Evolutionary conservation across 805 yeast genomes (phyloP).

Genomic region (Metschnikowia kofuensis): DNA sequence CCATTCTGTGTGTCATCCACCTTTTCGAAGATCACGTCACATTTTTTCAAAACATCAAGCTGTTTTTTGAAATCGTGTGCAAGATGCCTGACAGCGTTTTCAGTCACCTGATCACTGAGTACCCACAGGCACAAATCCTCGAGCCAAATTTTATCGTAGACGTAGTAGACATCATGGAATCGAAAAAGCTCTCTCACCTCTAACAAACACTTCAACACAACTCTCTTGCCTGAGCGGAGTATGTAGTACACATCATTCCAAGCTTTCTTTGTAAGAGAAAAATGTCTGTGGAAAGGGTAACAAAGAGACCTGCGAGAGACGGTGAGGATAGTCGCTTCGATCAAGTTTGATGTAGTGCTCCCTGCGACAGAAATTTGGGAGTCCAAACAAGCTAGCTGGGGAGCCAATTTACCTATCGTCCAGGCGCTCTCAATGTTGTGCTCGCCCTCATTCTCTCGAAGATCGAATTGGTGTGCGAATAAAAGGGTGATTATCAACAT

Average conservation of each 20-base stretch:
- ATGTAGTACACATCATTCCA: constrained; percentile 75
- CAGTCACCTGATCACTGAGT: constrained; percentile 56
- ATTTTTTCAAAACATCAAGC: constrained; percentile 34
- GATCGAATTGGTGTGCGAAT: constrained; percentile 73
- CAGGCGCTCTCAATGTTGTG: constrained; percentile 86
- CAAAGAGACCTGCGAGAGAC: constrained; percentile 70
- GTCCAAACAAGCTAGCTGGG: constrained; percentile 76
- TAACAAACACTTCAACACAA: constrained; percentile 57
- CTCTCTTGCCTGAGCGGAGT: constrained; percentile 66
- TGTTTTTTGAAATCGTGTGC: constrained; percentile 63
- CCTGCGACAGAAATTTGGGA: constrained; percentile 41
- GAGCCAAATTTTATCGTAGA: constrained; percentile 71
- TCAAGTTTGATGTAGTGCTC: constrained; percentile 28
- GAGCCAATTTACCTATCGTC: constrained; percentile 85
- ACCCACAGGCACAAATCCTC: constrained; percentile 81
- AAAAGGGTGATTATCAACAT: constrained; percentile 62
- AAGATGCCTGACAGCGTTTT: constrained; percentile 54
- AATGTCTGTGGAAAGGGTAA: constrained; percentile 79
- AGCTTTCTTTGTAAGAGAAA: constrained; percentile 51
- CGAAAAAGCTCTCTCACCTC: constrained; percentile 71
- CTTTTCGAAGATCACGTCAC: constrained; percentile 57
- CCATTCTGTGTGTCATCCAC: constrained; percentile 23
- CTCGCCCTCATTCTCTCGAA: constrained; percentile 67
- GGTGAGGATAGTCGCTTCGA: constrained; percentile 57
- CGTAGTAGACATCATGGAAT: constrained; percentile 79